phyloP scores from a whole-genome alignment of 2,329 filamentous ascomycete genomes.

The Microdochium trichocladiopsis region DNA sequence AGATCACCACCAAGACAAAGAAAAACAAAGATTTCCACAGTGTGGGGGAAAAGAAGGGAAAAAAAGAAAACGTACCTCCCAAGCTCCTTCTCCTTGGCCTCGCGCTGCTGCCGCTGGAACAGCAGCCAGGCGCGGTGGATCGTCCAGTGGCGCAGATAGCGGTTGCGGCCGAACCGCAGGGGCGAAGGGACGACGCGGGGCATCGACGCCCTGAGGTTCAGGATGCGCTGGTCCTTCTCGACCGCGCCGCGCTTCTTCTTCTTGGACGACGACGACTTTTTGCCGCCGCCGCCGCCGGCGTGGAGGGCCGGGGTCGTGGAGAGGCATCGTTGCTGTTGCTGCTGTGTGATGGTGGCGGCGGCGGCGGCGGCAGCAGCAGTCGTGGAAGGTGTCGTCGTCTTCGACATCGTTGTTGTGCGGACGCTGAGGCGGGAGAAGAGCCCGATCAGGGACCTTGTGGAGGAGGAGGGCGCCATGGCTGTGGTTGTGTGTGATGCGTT shows the following conservation, averaged over 20 bases:
- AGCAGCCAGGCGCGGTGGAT: constrained; percentile 95
- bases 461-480: background rate
- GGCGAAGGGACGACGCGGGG: constrained; percentile 53
- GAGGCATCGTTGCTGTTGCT: background rate
- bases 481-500: background rate
- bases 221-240: constrained; percentile 33
- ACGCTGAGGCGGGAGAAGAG: background rate
- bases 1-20: too few species aligned
- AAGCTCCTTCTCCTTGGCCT: constrained; percentile 60
- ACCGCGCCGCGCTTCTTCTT: constrained; percentile 18
- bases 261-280: constrained; percentile 7
- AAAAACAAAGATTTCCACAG: background rate
- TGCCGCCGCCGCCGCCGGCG: background rate
- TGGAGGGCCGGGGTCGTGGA: background rate
- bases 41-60: background rate
- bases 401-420: background rate
- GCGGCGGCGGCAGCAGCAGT: background rate
- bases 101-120: constrained; percentile 62
- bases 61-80: constrained; percentile 46
- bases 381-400: background rate
- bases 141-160: constrained; percentile 92
- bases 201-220: constrained; percentile 38
- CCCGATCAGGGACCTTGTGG: background rate
- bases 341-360: background rate
- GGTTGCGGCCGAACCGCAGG: constrained; percentile 80